Conservation (phyloP, 169 alveolate species). For the Plasmodium gonderi region DNA sequence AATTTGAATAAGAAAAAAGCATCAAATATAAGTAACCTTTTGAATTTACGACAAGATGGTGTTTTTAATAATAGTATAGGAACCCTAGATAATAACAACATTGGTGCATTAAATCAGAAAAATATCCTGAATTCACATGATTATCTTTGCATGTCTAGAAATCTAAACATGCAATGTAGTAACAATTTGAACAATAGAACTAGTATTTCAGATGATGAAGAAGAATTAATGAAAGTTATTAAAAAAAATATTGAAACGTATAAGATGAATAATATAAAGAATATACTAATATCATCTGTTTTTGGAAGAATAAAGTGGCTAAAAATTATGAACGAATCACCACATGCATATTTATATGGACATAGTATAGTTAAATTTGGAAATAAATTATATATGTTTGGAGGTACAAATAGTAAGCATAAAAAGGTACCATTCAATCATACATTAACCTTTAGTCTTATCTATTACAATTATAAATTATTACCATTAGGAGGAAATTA, state of each 20-base stretch:
- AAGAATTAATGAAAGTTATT: constrained; percentile 61
- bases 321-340: constrained; percentile 73
- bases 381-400: constrained; percentile 87
- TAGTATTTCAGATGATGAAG: constrained; percentile 48
- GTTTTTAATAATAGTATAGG: background rate
- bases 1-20: constrained; percentile 5
- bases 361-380: constrained; percentile 89
- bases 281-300: constrained; percentile 66
- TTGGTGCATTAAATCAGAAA: background rate
- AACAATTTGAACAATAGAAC: background rate
- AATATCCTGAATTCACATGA: constrained; percentile 1
- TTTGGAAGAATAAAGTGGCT: constrained; percentile 74
- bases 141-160: constrained; percentile 14
- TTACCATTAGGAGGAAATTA: constrained; percentile 85
- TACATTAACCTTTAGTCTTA: constrained; percentile 86
- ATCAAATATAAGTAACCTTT: background rate
- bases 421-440: constrained; percentile 84
- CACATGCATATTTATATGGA: constrained; percentile 78
- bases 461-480: constrained; percentile 85
- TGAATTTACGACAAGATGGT: constrained; percentile 18
- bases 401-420: constrained; percentile 87
- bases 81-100: background rate
- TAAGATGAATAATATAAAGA: constrained; percentile 62
- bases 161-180: constrained; percentile 8
- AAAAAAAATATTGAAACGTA: constrained; percentile 68